Evolutionary conservation across 345 rosid species (phyloP), one percentile per base, ranked within the genome.

Genomic region (Erodium maritimum): DNA sequence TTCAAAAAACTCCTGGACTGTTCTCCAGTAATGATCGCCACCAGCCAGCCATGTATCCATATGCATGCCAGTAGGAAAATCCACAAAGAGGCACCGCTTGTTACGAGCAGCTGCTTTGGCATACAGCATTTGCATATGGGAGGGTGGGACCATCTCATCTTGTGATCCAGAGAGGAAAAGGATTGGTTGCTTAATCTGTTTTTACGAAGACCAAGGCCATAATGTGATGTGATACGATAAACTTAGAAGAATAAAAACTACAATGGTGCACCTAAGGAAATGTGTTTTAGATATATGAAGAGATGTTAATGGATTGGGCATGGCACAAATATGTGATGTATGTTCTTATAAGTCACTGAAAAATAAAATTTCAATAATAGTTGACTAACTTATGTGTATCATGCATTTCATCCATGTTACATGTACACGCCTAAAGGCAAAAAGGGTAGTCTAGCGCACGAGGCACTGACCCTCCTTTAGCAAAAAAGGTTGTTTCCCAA

Each of bases 131-230:
- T 80, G 78, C 99, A 90, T 87, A 69, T 94, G 99, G 24, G 76
- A 68, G 65, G 99, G 80, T 52, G 99, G 97, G 56, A 94, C 97
- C 97, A 94, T 85, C 83, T 90, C 97, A 74, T 94, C 99, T 90
- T 80, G 88, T 75, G 85, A 77, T 11, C 99, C 99, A 55, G 99
- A 90, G 54, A 94, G 88, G 71, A 94, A 90, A 65, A 94, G 95
- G 53, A 90, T 75, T 16, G 99, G 99, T 67, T 79, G 91, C 48
- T 42, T 42, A 61, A 94, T 72, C 99, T 93, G 91, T 67, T 67
- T 51, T 67, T 21, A 51, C 52, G 20, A 63, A 59, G 23, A 52
- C 66, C 50, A 14, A 14, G 48, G 48, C 14, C 12, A 42, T 42
- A 14, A 42, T 0, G 17, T 42, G 48, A 42, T 11, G 17, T 42